phyloP scores from a whole-genome alignment of 257 asterid species.

The Perilla frutescens region DNA sequence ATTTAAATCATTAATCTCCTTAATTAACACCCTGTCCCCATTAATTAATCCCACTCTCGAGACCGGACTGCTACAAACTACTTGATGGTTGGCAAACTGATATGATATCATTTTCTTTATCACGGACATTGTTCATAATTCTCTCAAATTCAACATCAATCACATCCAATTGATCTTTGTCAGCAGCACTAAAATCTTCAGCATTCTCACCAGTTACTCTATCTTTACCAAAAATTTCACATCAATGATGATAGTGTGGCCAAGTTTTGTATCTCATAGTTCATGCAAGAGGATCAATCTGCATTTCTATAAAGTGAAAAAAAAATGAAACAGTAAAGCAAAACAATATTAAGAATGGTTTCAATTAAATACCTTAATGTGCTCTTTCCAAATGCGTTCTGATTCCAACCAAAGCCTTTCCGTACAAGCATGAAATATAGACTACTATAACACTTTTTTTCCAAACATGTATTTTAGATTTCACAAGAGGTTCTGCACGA shows the following conservation, averaged over 20 bases:
- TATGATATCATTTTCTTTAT: background rate
- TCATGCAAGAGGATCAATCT: background rate
- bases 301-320: background rate
- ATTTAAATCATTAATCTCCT: too few relatives aligned
- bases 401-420: background rate
- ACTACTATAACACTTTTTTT: background rate
- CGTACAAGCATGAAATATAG: background rate
- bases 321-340: background rate
- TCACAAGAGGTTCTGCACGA: background rate
- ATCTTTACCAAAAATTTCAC: background rate
- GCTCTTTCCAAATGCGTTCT: too few relatives aligned
- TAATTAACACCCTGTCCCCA: too few relatives aligned
- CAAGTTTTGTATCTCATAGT: background rate
- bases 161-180: background rate
- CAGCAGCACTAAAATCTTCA: background rate
- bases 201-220: background rate
- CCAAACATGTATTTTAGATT: constrained; percentile 7
- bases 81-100: background rate
- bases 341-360: too few relatives aligned
- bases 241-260: background rate
- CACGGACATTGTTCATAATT: background rate
- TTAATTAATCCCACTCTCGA: too few relatives aligned
- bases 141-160: background rate
- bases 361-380: too few relatives aligned
- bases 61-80: too few relatives aligned